Percentiles rank a stretch among this genome's conserved stretches.
Conservation (phyloP, 257 asterid genomes). For the Thymus mandschuricus region DNA sequence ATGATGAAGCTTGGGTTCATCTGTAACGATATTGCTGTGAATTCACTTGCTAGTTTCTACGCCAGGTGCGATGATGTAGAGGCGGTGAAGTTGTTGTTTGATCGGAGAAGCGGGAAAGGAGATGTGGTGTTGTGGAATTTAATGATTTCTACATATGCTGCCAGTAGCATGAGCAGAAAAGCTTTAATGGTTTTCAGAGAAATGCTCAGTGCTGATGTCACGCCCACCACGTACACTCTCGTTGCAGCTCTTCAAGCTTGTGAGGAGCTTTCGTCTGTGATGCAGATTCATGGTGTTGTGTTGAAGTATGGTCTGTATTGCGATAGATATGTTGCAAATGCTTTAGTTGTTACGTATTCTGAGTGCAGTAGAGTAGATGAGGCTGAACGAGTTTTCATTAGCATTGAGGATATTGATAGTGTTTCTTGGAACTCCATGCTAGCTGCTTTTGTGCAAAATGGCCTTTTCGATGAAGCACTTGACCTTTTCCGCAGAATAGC, state of each 20-base stretch:
- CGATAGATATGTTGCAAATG: slow-evolving; percentile 64
- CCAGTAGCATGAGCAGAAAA: slow-evolving; percentile 49
- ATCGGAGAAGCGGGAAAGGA: slow-evolving; percentile 41
- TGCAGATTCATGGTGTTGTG: slow-evolving; percentile 56
- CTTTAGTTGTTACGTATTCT: slow-evolving; percentile 71
- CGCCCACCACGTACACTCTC: slow-evolving; percentile 68
- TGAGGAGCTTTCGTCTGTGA: slow-evolving; percentile 50
- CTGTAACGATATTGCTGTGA: slow-evolving; percentile 51
- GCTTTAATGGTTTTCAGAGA: slow-evolving; percentile 52
- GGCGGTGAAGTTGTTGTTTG: slow-evolving; percentile 52
- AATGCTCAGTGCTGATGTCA: slow-evolving; percentile 47
- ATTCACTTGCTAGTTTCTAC: slow-evolving; percentile 66
- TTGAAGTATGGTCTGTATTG: slow-evolving; percentile 45
- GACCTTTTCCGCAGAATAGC: slow-evolving; percentile 51
- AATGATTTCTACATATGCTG: slow-evolving; percentile 59
- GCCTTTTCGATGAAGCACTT: slow-evolving; percentile 49
- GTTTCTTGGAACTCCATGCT: slow-evolving; percentile 87
- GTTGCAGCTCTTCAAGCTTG: slow-evolving; percentile 84
- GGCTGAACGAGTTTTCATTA: slow-evolving; percentile 55
- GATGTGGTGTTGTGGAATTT: slow-evolving; percentile 82
- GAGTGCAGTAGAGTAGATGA: slow-evolving; percentile 54
- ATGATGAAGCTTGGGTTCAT: slow-evolving; percentile 51
- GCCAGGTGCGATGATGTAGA: slow-evolving; percentile 54
- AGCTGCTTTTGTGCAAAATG: slow-evolving; percentile 67
- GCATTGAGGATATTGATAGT: slow-evolving; percentile 52